phyloP scores from a whole-genome alignment of 345 rosid species.

The Eucalyptus viminalis region DNA sequence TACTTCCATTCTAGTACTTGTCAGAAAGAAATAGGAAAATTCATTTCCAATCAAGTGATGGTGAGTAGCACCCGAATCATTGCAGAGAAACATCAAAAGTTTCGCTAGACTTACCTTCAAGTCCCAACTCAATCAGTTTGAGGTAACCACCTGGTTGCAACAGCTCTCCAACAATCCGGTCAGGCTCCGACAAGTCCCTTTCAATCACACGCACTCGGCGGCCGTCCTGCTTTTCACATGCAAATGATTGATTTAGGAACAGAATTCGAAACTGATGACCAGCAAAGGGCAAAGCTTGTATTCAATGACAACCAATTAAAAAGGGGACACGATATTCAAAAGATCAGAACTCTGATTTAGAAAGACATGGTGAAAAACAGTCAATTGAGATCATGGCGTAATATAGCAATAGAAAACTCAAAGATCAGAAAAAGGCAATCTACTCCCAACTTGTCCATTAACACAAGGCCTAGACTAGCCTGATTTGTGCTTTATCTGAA shows the following conservation, averaged over 20 bases:
- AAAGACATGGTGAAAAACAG: background rate
- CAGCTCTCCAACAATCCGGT: conserved; percentile 1
- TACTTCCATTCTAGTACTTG: background rate
- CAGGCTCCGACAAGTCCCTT: background rate
- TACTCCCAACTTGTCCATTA: background rate
- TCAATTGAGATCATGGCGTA: background rate
- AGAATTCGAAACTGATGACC: background rate
- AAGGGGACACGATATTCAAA: background rate
- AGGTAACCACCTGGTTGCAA: conserved; percentile 12
- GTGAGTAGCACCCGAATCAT: background rate
- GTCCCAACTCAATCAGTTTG: conserved; percentile 10
- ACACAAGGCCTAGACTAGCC: background rate
- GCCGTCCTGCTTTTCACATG: background rate
- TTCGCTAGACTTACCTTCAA: background rate
- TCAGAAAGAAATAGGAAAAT: background rate
- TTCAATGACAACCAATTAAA: background rate
- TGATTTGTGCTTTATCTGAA: background rate
- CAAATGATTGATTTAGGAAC: background rate
- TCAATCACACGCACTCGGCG: background rate
- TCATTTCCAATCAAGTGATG: background rate
- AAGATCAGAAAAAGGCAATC: background rate
- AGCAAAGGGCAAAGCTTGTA: background rate
- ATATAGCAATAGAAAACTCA: background rate
- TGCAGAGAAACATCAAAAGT: background rate
- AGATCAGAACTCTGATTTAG: background rate